phyloP scores from a whole-genome alignment of 129 eudicot genomes.

The Chrysanthemum lavandulifolium region DNA sequence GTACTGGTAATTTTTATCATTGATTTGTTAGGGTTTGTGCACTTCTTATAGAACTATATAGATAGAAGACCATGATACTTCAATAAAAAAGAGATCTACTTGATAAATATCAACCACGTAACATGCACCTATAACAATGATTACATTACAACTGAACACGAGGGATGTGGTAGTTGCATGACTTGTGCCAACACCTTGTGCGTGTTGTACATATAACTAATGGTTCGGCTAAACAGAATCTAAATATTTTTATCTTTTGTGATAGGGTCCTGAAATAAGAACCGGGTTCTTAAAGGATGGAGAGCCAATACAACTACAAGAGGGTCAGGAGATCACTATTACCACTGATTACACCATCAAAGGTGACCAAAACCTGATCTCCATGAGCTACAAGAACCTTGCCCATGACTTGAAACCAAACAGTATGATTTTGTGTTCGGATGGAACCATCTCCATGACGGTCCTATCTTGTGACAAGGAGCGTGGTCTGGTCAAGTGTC shows the following conservation, averaged over 20 bases:
- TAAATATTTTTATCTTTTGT: neutral
- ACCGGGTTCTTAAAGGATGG: neutral
- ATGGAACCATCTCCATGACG: neutral
- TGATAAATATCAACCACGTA: too few species aligned
- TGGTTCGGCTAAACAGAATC: too few species aligned
- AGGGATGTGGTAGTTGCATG: too few species aligned
- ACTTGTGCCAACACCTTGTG: too few species aligned
- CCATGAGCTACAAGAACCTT: neutral
- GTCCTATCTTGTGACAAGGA: neutral
- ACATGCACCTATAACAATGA: too few species aligned
- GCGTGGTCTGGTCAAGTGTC: neutral
- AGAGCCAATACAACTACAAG: constrained; percentile 1
- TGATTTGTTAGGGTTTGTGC: too few species aligned
- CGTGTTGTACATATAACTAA: too few species aligned
- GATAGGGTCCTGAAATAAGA: neutral
- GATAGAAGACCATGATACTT: too few species aligned
- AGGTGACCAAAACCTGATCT: neutral
- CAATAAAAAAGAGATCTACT: too few species aligned
- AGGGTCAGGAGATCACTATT: neutral
- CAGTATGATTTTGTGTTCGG: neutral
- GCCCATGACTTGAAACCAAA: neutral
- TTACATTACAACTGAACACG: too few species aligned
- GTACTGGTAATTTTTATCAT: too few species aligned
- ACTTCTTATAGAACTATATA: too few species aligned
- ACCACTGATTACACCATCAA: neutral